Conservation (phyloP, 2,329 filamentous ascomycete genomes). For the Thyridium curvatum region DNA sequence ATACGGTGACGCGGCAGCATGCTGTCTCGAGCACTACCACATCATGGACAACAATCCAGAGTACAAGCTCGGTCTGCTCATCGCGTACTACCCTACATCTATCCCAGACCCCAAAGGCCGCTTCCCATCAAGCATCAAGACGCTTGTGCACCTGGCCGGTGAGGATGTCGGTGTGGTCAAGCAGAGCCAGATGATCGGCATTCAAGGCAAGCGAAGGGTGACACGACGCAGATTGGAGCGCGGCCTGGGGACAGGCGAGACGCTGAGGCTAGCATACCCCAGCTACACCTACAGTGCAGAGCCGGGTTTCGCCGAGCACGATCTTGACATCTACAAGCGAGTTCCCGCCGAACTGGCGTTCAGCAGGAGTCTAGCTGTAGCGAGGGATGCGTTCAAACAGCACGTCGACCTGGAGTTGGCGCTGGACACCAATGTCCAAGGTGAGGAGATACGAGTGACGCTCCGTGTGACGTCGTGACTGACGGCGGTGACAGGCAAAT, state of each 20-base stretch:
- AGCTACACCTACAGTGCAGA: constrained; percentile 39
- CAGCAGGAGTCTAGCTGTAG: constrained; percentile 53
- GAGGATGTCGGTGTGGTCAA: constrained; percentile 32
- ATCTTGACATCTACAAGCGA: constrained; percentile 61
- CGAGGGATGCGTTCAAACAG: constrained; percentile 58
- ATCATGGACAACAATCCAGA: constrained; percentile 36
- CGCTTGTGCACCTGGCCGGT: constrained; percentile 33
- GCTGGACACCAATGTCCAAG: constrained; percentile 59
- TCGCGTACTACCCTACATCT: constrained; percentile 37
- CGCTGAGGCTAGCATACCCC: constrained; percentile 26
- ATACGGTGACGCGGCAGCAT: constrained; percentile 34
- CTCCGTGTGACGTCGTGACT: too few species aligned
- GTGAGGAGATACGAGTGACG: constrained; percentile 26
- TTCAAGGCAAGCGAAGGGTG: constrained; percentile 34
- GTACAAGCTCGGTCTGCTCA: constrained; percentile 31
- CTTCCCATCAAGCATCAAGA: constrained; percentile 31
- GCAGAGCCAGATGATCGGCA: constrained; percentile 35
- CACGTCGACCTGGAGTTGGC: constrained; percentile 57
- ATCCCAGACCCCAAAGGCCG: constrained; percentile 34
- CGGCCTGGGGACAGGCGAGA: constrained; percentile 29
- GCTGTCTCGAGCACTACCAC: constrained; percentile 38
- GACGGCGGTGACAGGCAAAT: constrained; percentile 36
- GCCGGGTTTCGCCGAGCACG: constrained; percentile 65
- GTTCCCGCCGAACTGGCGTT: constrained; percentile 62
- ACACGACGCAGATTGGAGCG: constrained; percentile 23